A percentile compares a stretch with the other conserved stretches of the same genome.
These are phyloP conservation scores for Thalassiosira exigua DNA, from an alignment of 352 stramenopile genomes.

Conservation along the genomic window DNA sequence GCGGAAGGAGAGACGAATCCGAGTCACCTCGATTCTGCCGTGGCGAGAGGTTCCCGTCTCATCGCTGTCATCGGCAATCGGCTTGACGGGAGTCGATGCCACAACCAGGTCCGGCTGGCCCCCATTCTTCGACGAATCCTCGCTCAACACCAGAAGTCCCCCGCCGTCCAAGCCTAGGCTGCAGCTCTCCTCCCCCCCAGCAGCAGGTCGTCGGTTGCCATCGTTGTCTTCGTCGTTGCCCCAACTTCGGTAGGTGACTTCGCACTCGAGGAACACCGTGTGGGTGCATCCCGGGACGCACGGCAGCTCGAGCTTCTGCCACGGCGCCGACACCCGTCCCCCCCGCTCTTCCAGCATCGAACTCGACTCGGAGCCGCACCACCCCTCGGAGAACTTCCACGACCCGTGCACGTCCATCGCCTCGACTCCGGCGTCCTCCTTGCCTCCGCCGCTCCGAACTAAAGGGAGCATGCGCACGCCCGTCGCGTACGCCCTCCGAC, in stretches of 20 bases:
- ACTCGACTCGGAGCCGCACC: conserved; percentile 6
- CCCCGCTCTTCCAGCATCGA: neutral
- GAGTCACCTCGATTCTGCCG: neutral
- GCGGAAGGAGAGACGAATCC: conserved; percentile 36
- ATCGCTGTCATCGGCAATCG: neutral
- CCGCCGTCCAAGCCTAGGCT: conserved; percentile 18
- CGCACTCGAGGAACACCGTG: conserved; percentile 48
- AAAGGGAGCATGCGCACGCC: conserved; percentile 45
- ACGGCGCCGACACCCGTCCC: conserved; percentile 25
- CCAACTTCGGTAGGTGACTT: conserved; percentile 36
- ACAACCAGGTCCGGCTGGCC: conserved; percentile 22
- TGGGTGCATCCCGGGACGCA: conserved; percentile 48
- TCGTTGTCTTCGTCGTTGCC: conserved; percentile 1
- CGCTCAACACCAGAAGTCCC: conserved; percentile 41
- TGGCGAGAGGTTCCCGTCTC: neutral
- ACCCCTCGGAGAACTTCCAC: conserved; percentile 30
- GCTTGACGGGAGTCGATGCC: conserved; percentile 31
- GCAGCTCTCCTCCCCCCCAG: conserved; percentile 2
- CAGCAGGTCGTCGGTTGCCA: too few relatives aligned
- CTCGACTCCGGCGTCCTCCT: neutral
- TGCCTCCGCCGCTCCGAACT: neutral
- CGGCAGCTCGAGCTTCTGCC: conserved; percentile 52
- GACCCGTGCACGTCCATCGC: conserved; percentile 6
- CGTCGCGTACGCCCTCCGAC: conserved; percentile 21
- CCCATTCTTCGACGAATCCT: conserved; percentile 23